Evolutionary conservation across 306 rosid genomes (phyloP), one percentile per base, ranked within the genome.

Genomic region (Quercus robur): DNA sequence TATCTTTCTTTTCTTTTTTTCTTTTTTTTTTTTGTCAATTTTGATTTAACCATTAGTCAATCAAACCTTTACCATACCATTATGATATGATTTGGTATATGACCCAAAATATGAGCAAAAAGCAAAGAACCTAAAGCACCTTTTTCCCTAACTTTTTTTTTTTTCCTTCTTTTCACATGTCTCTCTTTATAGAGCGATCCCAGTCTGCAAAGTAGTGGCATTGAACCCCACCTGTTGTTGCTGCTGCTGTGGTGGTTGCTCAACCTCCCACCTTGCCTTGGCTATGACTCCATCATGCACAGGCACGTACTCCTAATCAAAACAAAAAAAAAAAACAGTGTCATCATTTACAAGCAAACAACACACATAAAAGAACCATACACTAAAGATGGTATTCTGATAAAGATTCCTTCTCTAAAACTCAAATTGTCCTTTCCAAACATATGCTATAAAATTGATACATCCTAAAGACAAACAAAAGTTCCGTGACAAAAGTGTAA

Each of bases 241-340:
- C 81, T 76, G 73, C 69, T 64, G 72, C 52, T 66, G 71, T 66
- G 19, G 79, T 52, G 77, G 84, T 15, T 80, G 83, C 84, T 73
- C 89, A 73, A 80, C 75, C 71, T 85, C 89, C 92, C 89, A 89
- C 63, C 62, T 83, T 81, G 83, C 86, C 75, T 83, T 85, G 31
- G 87, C 81, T 59, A 89, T 78, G 59, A 52, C 87, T 67, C 89
- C 90, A 78, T 86, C 87, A 79, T 86, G 92, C 38, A 76, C 89
- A 38, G 92, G 92, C 71, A 85, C 89, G 76, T 89, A 89, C 77
- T 85, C 92, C 92, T 89, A 74, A 44, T 70, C 54, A 73, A 56
- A 57, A 54, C 46, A 68, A 21, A 41, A 8, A 41, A 7, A 7
- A 41, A 41, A 38, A 66, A 67, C 21, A 73, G 25, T 23, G 73